These are phyloP conservation scores for Parietichytrium sp. DNA, from an alignment of 108 stramenopile species.

Conservation along the genomic window DNA sequence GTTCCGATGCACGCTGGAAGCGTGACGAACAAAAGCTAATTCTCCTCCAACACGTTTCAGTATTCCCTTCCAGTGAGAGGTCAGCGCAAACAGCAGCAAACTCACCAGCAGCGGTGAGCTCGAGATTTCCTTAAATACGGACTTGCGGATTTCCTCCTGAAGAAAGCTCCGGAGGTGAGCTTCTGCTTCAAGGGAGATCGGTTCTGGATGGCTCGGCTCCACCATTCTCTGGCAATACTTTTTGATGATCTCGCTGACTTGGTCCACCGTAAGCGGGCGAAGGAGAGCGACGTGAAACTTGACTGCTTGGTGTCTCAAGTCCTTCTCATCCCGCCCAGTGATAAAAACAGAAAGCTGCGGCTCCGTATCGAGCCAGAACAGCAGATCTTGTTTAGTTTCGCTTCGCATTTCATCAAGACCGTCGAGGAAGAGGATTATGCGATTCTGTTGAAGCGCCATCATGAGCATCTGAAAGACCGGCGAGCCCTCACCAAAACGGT, in stretches of 20 bases:
- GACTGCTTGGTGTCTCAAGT: background rate
- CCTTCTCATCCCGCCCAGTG: background rate
- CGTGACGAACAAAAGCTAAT: no score
- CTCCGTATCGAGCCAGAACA: background rate
- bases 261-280: background rate
- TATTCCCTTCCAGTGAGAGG: background rate
- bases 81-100: conserved; percentile 11
- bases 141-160: background rate
- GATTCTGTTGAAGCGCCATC: background rate
- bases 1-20: no score
- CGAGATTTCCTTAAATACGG: background rate
- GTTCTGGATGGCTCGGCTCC: background rate
- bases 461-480: conserved; percentile 3
- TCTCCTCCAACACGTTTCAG: background rate
- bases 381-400: background rate
- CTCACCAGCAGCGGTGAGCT: background rate
- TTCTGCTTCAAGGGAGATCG: background rate
- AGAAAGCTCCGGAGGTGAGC: conserved; percentile 9
- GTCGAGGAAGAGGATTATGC: background rate
- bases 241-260: background rate
- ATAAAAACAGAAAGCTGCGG: background rate
- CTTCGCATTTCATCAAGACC: conserved; percentile 27
- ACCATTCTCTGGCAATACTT: background rate
- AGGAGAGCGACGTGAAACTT: background rate
- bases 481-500: conserved; percentile 5